Percentiles rank a stretch among this genome's conserved stretches.
Evolutionary conservation across 768 basidiomycete species (phyloP).

Genomic region (Suillus occidentalis): DNA sequence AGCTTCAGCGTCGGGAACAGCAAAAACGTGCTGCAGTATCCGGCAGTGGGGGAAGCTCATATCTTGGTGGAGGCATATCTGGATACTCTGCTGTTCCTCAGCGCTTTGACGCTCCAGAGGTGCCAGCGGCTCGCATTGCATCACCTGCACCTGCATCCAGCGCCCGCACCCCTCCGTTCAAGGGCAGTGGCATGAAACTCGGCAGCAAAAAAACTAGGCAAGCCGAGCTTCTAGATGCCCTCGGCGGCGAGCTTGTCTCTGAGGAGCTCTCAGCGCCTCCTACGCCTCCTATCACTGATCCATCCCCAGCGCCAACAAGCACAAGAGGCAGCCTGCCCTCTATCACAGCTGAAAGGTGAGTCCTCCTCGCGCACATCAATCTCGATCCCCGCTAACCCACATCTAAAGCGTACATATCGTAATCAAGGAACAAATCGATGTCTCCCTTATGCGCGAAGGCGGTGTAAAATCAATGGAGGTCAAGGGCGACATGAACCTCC

Average conservation of each 20-base stretch:
- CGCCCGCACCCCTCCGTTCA: conserved; percentile 80
- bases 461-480: conserved; percentile 89
- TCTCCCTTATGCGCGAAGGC: conserved; percentile 85
- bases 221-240: conserved; percentile 81
- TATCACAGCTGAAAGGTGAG: conserved; percentile 76
- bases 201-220: conserved; percentile 91
- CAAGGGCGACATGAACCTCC: conserved; percentile 92
- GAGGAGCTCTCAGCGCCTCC: conserved; percentile 51
- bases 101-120: conserved; percentile 69
- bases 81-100: conserved; percentile 70
- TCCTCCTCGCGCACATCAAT: neutral
- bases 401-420: conserved; percentile 74
- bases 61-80: conserved; percentile 64
- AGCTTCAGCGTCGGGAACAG: conserved; percentile 96
- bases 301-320: conserved; percentile 44
- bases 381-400: neutral
- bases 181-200: conserved; percentile 94
- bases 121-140: conserved; percentile 44
- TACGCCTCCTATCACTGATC: conserved; percentile 49
- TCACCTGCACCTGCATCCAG: conserved; percentile 44
- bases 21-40: conserved; percentile 68
- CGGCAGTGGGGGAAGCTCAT: conserved; percentile 49
- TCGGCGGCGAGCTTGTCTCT: conserved; percentile 74
- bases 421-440: conserved; percentile 80
- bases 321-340: conserved; percentile 68